Base-by-base conservation (phyloP, 257 asterid species). In the Gentiana macrophylla region DNA sequence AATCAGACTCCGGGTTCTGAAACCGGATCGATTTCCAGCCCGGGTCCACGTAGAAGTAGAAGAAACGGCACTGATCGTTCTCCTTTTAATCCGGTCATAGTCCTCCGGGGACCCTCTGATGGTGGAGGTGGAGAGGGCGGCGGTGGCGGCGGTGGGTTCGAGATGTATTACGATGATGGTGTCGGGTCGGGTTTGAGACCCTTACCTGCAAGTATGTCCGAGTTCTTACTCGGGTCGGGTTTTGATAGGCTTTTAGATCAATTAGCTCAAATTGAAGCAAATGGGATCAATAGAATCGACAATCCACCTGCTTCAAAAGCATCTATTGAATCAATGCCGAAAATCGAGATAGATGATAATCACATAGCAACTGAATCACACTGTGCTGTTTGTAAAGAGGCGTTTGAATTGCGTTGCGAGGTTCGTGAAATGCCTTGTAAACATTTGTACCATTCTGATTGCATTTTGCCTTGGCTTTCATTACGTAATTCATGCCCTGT, bases 361-460 rank as follows among this genome's bases (percentile, higher is more conserved):
- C 96, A 82, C 35, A 38, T 84, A 35, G 63, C 61, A 0, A 61
- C 71, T 33, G 96, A 84, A 13, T 75, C 86, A 0, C 72, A 80
- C 66, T 88, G 96, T 44, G 96, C 96, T 8, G 90, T 88, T 3
- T 88, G 96, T 66, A 88, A 84, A 71, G 96, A 88, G 60, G 76
- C 86, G 32, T 88, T 88, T 37, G 94, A 78, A 61, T 45, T 84
- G 58, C 93, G 94, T 3, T 47, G 43, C 0, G 88, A 84, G 33
- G 94, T 76, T 32, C 75, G 96, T 1, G 94, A 88, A 66, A 82
- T 88, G 96, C 96, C 96, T 47, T 88, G 96, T 69, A 84, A 82
- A 55, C 96, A 88, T 68, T 53, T 88, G 32, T 88, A 88, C 72
- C 96, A 88, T 67, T 79, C 84, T 3, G 94, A 88, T 60, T 88